Base-by-base conservation (phyloP, 352 stramenopile genomes). In the Globisporangium uncinulatum region DNA sequence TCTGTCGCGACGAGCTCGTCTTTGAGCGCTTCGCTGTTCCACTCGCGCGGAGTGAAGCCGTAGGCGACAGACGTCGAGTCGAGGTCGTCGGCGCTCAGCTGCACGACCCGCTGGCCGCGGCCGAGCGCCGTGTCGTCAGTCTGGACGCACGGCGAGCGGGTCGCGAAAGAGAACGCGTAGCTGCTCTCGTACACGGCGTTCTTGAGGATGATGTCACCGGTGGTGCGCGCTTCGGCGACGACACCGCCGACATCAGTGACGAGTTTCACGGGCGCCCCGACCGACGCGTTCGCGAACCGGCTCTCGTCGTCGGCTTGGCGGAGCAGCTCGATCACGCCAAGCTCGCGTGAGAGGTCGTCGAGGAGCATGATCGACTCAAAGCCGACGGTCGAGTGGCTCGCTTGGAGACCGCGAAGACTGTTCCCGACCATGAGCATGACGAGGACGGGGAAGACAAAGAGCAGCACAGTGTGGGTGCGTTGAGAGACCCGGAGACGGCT, bases 41-140 rank as follows among this genome's bases (percentile, higher is more conserved):
- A 84, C 13, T 81, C 71, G n/a, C 69, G 62, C 3, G 68, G 59
- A 11, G 66, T 56, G 43, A 84, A 84, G n/a, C 74, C 74, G 50
- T 79, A 84, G 14, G 75, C 57, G 4, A 66, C 67, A 0, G 69
- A 67, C 15, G 71, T 81, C 5, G 64, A 56, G 45, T 69, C 67
- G 13, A 84, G 41, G 32, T 81, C 67, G 54, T 81, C 62, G 21
- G 72, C 63, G 19, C 74, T 78, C 19, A 84, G 59, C 4, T 61
- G 64, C 0, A 77, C 50, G 4, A 56, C 24, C 20, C 64, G 62
- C 49, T 66, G n/a, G 1, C 65, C 66, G n/a, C 53, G 39, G 20
- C 8, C 31, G 31, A 50, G 17, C 4, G n/a, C 19, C 8, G 53
- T 49, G 46, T 69, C 61, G 56, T 71, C 72, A 10, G 61, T 63